Evolutionary conservation across 2,329 filamentous ascomycete genomes (phyloP), one percentile per base, ranked within the genome.

Genomic region (Chrysoporthe deuterocubensis): DNA sequence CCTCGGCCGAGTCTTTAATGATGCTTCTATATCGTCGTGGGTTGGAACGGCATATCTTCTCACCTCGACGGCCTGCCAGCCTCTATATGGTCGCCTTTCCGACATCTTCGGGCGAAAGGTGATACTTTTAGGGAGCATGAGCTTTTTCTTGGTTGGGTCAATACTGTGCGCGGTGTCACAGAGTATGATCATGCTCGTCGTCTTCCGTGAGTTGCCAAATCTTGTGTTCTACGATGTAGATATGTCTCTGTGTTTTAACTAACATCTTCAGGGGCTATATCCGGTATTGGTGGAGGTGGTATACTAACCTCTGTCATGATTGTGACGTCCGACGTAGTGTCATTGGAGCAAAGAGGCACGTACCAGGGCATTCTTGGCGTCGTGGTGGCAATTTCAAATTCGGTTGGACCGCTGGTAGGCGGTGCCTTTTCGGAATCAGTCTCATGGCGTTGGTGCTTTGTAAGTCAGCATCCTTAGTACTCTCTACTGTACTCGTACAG

Each of bases 31-130:
- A 79, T 79, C 3, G 74, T 77, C 82, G 4, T 87, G 84, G 84
- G 82, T 82, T 0, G 84, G 83, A 9, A 86, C 83, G 0, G 81
- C 83, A 6, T 80, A 81, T 9, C 74, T 87, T 62, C 81, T 87
- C 61, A 83, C 83, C 9, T 85, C 84, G 65, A 89, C 88, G 0
- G 84, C 85, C 50, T 90, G 89, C 69, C 87, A 88, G 69, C 85
- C 89, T 57, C 79, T 90, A 0, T 90, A 89, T 73, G 87, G 87
- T 14, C 82, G 86, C 4, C 72, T 89, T 4, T 88, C 86, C 1
- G 86, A 89, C 73, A 84, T 89, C 1, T 82, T 89, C 58, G 86
- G 86, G 16, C 81, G 87, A 9, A 89, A 71, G 57, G 16, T 58
- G 21, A 60, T 71, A 11, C 58, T 71, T 5, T 43, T 67, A 1